A percentile compares a stretch with the other conserved stretches of the same genome.
These are phyloP conservation scores for Aspergillus ruber DNA, from an alignment of 2,329 filamentous ascomycete species.

Conservation along the genomic window DNA sequence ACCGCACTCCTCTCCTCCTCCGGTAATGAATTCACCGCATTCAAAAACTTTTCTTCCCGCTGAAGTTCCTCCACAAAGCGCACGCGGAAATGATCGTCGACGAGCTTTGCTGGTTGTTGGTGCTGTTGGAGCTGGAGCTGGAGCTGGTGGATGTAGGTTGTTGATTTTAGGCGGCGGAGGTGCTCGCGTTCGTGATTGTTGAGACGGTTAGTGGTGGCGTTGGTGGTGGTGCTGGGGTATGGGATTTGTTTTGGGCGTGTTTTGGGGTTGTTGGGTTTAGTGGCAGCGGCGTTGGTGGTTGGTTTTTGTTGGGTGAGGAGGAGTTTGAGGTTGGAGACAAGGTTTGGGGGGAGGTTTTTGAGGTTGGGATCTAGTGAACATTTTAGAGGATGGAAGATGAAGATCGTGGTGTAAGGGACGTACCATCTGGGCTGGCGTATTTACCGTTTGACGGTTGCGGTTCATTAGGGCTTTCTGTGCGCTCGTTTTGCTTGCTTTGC, in stretches of 20 bases:
- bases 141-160: constrained; percentile 3
- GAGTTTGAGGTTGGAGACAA: neutral
- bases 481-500: no score
- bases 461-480: no score
- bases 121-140: neutral
- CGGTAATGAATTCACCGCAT: neutral
- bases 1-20: neutral
- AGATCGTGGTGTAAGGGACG: no score
- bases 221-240: no score
- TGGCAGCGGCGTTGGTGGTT: neutral
- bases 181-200: neutral
- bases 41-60: constrained; percentile 14
- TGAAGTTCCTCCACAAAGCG: constrained; percentile 28
- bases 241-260: neutral
- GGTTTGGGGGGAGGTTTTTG: neutral
- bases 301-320: neutral
- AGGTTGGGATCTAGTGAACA: neutral
- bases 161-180: neutral
- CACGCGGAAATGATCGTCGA: constrained; percentile 32
- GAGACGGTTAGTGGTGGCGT: neutral
- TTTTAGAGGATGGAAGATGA: neutral
- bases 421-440: no score
- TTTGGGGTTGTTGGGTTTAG: neutral
- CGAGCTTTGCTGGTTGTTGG: constrained; percentile 16
- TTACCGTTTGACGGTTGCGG: no score